phyloP scores from a whole-genome alignment of 2,329 filamentous ascomycete genomes.

The Fusarium tupiense region DNA sequence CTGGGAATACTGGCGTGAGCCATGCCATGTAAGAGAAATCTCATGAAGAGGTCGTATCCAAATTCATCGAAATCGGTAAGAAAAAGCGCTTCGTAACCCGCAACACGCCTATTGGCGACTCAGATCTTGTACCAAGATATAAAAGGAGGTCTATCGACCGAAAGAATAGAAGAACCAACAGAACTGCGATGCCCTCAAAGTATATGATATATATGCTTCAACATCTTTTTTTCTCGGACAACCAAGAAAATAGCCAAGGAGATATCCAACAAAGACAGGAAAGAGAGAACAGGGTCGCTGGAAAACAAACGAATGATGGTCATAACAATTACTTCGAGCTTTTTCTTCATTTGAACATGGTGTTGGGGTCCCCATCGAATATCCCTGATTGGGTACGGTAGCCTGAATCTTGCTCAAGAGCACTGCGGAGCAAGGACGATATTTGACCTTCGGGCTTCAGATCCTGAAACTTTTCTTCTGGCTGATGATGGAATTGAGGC shows the following conservation, averaged over 20 bases:
- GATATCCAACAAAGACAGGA: background rate
- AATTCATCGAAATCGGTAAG: background rate
- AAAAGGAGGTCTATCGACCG: background rate
- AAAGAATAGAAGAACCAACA: background rate
- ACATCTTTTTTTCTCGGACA: background rate
- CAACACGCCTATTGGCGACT: background rate
- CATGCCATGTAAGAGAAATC: background rate
- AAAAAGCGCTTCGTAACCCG: background rate
- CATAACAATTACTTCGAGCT: background rate
- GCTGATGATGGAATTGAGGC: background rate
- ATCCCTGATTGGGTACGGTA: constrained; percentile 1
- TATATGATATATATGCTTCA: background rate
- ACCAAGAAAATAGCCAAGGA: background rate
- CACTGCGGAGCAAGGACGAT: background rate
- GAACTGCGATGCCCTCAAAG: background rate
- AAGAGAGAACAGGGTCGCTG: background rate
- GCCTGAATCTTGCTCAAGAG: constrained; percentile 20
- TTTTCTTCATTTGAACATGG: constrained; percentile 11
- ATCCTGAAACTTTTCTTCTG: background rate
- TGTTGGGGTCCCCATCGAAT: background rate
- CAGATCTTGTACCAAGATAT: background rate
- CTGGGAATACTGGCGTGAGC: background rate
- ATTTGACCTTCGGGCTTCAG: background rate
- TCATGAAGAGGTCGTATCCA: background rate
- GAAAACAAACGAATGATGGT: background rate